A percentile compares a stretch with the other conserved stretches of the same genome.
Conservation (phyloP, 1,284 basidiomycete genomes). For the Neolentinus lepideus region DNA sequence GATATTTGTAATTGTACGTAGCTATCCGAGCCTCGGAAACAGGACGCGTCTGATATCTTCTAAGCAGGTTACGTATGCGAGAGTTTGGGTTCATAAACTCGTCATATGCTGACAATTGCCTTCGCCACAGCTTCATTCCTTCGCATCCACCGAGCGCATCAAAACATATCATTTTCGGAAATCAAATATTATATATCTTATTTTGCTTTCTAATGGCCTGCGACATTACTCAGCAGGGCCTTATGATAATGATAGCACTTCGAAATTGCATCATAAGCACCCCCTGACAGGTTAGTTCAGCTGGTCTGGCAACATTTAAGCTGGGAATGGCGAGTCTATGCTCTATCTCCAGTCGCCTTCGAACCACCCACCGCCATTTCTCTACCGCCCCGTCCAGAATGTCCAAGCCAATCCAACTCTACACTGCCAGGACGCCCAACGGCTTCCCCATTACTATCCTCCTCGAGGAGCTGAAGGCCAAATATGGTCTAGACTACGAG, state of each 20-base stretch:
- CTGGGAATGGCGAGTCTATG: not conserved
- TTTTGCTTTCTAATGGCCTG: not conserved
- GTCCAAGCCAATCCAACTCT: constrained; percentile 2
- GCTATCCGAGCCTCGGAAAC: too few species aligned
- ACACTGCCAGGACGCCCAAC: constrained; percentile 9
- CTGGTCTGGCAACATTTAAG: not conserved
- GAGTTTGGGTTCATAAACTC: too few species aligned
- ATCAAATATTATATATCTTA: not conserved
- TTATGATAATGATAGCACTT: not conserved
- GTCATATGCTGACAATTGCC: too few species aligned
- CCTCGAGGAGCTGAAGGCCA: constrained; percentile 37
- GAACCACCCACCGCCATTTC: not conserved
- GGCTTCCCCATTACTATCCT: constrained; percentile 25
- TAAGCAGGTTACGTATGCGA: too few species aligned
- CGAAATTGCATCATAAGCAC: not conserved
- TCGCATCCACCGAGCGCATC: too few species aligned
- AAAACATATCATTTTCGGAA: too few species aligned
- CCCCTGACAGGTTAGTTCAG: not conserved
- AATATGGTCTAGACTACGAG: constrained; percentile 35
- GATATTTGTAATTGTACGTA: not conserved
- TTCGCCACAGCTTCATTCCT: too few species aligned
- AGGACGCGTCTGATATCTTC: too few species aligned
- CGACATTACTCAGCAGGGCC: not conserved
- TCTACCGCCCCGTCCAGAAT: not conserved
- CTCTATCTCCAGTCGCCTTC: not conserved